Base-by-base conservation (phyloP, 202 grass and related monocot genomes). In the Setaria viridis region DNA sequence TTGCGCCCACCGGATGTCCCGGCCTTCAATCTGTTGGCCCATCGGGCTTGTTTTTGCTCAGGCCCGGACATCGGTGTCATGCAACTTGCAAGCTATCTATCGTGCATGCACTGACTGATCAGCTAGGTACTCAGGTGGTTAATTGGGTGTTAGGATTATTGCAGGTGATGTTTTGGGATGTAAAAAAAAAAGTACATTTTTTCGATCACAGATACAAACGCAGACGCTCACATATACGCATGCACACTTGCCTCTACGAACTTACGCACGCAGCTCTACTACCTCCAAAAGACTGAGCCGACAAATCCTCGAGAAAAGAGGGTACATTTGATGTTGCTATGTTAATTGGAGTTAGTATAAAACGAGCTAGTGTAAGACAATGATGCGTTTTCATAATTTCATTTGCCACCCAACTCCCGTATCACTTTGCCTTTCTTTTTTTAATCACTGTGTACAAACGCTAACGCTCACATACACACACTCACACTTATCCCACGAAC, bases 41-140 rank as follows among this genome's bases (percentile, higher is more conserved):
- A 34, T 80, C 17, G 14, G 14, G 4, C 42, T 35, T n/a, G 11
- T 20, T 14, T n/a, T 30, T n/a, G 37, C 30, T 35, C 19, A 19
- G 46, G 35, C 67, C 1, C 12, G 80, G 70, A 62, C 78, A 19
- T 76, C 33, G 85, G 78, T 82, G 82, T 87, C n/a, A 74, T 15
- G 77, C 85, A 65, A 80, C 62, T 79, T 79, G 57, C 76, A 43
- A n/a, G 45, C 21, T 32, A 39, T 39, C 37, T 5, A 72, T 12
- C 29, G 70, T 41, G 16, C 43, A 3, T 76, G 17, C 11, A 39
- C 11, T 25, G 25, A 62, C 56, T 78, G 2, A 2, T 41, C 46
- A 55, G 8, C 11, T 3, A 4, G 10, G 46, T 41, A 53, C 2
- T 35, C 25, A 58, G 34, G 3, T 85, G 37, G 10, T 68, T 32